Base-by-base conservation (phyloP, 306 rosid species). In the Prunus mira region DNA sequence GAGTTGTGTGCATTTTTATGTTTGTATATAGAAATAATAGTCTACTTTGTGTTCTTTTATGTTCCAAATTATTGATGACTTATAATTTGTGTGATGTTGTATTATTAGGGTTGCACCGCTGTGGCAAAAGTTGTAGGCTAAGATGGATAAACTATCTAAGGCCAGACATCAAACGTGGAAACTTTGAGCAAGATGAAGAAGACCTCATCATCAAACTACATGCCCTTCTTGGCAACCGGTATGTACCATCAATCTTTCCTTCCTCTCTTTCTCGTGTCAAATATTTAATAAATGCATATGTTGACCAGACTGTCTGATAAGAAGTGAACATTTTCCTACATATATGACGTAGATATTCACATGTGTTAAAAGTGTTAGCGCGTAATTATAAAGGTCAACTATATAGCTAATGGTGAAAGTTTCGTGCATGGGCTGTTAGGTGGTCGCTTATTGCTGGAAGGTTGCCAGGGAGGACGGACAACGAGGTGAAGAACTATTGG, bases 151-250 rank as follows among this genome's bases (percentile, higher is more conserved):
- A 88, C 78, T 91, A 87, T 63, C 78, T 91, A 2, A 74, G 89
- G 73, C 96, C 96, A 34, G 90, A 87, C 62, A 91, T 91, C 77
- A 89, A 91, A 79, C 90, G 88, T 3, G 93, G 93, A 17, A 80
- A 84, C 81, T 91, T 91, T 78, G 90, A 78, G 3, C 88, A 87
- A 76, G 93, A 91, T 62, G 96, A 91, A 82, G 96, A 88, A 80
- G 96, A 91, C 12, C 96, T 91, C 45, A 87, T 91, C 82, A 81
- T 88, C 81, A 91, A 89, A 82, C 91, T 91, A 55, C 96, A 88
- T 43, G 91, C 93, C 81, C 91, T 91, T 56, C 93, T 91, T 15
- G 96, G 96, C 75, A 91, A 91, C 79, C 78, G 91, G 96, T 91
- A 88, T 38, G 64, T 4, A 56, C 7, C 15, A 47, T 25, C 15